Evolutionary conservation across 306 rosid genomes (phyloP).

Genomic region (Coriaria nepalensis): DNA sequence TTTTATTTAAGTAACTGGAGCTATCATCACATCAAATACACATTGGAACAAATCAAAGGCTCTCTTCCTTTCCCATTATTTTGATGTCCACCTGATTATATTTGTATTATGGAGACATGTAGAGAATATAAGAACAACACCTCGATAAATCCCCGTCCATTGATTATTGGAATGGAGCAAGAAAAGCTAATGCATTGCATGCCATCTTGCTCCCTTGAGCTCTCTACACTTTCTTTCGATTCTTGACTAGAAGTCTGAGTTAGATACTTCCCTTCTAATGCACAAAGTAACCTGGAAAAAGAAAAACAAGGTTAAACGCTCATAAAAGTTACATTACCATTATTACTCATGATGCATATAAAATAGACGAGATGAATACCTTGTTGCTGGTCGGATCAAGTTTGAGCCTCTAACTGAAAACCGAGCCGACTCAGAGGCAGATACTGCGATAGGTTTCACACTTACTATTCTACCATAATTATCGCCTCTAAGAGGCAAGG

Average conservation of each 20-base stretch:
- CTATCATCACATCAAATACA: too few relatives aligned
- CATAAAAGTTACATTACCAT: background rate
- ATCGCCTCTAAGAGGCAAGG: conserved; percentile 40
- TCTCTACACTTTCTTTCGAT: conserved; percentile 33
- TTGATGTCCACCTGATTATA: too few relatives aligned
- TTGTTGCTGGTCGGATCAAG: conserved; percentile 38
- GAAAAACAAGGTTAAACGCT: conserved; percentile 6
- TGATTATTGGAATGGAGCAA: conserved; percentile 42
- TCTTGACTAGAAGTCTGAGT: conserved; percentile 40
- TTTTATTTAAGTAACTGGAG: too few relatives aligned
- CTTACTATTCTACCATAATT: conserved; percentile 44
- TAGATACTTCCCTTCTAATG: conserved; percentile 80
- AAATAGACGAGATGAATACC: conserved; percentile 27
- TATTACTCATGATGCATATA: background rate
- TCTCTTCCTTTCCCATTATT: too few relatives aligned
- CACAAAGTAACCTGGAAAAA: conserved; percentile 63
- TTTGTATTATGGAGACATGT: too few relatives aligned
- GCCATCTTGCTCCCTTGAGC: conserved; percentile 33
- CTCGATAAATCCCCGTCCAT: conserved; percentile 88
- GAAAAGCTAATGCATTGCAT: conserved; percentile 49
- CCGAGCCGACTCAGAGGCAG: conserved; percentile 37
- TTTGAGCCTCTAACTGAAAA: conserved; percentile 74
- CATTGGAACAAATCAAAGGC: too few relatives aligned
- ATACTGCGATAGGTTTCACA: conserved; percentile 71
- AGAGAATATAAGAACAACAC: conserved; percentile 14